phyloP scores from a whole-genome alignment of 768 basidiomycete species.

The Serendipita sp. region DNA sequence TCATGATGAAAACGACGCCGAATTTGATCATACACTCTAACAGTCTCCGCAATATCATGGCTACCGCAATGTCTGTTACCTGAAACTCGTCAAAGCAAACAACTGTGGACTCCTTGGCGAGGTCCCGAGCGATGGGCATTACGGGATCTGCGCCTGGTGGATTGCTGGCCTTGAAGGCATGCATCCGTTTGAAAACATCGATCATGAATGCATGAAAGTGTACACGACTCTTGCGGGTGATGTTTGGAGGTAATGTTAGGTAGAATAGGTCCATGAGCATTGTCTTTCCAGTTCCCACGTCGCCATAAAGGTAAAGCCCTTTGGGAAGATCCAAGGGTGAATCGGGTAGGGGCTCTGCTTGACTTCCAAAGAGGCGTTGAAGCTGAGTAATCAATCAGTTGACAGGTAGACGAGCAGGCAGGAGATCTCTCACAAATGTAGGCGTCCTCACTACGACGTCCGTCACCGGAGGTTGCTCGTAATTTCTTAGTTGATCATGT shows the following conservation, averaged over 20 bases:
- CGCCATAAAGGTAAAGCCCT: constrained; percentile 89
- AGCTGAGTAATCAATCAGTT: constrained; percentile 7
- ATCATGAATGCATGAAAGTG: constrained; percentile 99
- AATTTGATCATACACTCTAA: constrained; percentile 73
- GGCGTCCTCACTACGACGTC: constrained; percentile 18
- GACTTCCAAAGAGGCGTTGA: background rate
- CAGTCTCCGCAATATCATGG: constrained; percentile 89
- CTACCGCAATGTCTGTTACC: constrained; percentile 95
- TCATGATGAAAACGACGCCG: constrained; percentile 90
- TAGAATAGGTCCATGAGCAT: constrained; percentile 99
- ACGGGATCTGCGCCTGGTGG: constrained; percentile 62
- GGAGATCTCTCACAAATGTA: constrained; percentile 22
- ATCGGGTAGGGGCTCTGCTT: constrained; percentile 11
- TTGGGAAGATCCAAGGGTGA: constrained; percentile 49
- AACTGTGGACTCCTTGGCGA: constrained; percentile 70
- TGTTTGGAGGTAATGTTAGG: constrained; percentile 52
- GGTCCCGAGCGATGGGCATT: constrained; percentile 68
- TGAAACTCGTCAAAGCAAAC: constrained; percentile 98
- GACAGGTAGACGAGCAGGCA: background rate
- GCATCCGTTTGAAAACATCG: constrained; percentile 88
- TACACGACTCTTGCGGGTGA: constrained; percentile 67
- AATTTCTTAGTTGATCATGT: constrained; percentile 51
- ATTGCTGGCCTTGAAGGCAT: constrained; percentile 55
- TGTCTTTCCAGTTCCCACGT: constrained; percentile 93
- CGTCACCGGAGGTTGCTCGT: constrained; percentile 53